A percentile compares a stretch with the other conserved stretches of the same genome.
Conservation (phyloP, 2,329 filamentous ascomycete genomes). For the Aspergillus spinulosporus region DNA sequence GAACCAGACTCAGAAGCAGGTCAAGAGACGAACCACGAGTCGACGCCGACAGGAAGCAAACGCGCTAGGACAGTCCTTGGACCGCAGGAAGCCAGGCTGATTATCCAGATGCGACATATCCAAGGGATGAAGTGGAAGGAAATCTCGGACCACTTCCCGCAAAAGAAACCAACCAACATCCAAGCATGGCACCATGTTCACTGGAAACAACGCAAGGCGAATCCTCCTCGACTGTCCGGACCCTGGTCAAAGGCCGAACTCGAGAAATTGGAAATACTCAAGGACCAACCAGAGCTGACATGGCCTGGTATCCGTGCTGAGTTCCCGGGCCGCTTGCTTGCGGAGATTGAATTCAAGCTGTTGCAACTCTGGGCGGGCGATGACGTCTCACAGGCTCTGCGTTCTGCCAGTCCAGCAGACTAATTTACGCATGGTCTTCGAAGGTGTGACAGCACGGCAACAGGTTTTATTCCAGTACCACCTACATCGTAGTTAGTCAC, state of each 20-base stretch:
- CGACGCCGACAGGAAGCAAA: slow-evolving; percentile 24
- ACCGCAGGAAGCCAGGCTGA: slow-evolving; percentile 35
- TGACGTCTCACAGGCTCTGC: slow-evolving; percentile 16
- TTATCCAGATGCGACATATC: slow-evolving; percentile 33
- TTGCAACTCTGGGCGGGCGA: slow-evolving; percentile 34
- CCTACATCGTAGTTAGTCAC: background rate
- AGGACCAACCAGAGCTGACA: slow-evolving; percentile 29
- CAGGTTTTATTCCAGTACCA: background rate
- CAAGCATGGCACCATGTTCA: slow-evolving; percentile 31
- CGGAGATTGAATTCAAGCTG: slow-evolving; percentile 38
- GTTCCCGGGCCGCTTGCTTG: slow-evolving; percentile 32
- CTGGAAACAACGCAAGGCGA: slow-evolving; percentile 30
- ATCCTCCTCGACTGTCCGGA: slow-evolving; percentile 28
- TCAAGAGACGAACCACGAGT: slow-evolving; percentile 8
- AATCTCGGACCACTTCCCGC: slow-evolving; percentile 31
- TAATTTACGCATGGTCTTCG: background rate
- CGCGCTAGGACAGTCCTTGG: slow-evolving; percentile 22
- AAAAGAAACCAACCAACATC: slow-evolving; percentile 24
- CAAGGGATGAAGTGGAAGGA: slow-evolving; percentile 32
- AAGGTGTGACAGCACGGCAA: background rate
- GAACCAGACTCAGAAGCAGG: background rate
- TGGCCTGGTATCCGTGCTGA: slow-evolving; percentile 32
- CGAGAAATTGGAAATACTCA: slow-evolving; percentile 28
- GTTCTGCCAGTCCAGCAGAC: background rate
- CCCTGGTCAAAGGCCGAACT: slow-evolving; percentile 34